A percentile compares a stretch with the other conserved stretches of the same genome.
These are phyloP conservation scores for Iris pallida DNA, from an alignment of 116 monocot genomes.

Conservation along the genomic window DNA sequence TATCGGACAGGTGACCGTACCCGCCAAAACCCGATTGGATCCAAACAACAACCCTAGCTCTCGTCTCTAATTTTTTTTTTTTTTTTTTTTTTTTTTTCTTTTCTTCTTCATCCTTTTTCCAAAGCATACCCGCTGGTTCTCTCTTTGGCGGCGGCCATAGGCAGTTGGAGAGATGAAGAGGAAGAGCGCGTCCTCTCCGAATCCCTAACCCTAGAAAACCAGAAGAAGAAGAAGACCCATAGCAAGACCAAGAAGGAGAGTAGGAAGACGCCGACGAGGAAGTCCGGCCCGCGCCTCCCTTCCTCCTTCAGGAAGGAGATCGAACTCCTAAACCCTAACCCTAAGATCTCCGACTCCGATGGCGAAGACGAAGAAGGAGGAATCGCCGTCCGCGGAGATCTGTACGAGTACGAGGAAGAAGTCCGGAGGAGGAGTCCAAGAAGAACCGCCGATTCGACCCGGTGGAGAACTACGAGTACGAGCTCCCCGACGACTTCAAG, in stretches of 20 bases:
- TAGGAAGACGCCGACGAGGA: neutral
- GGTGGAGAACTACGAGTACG: constrained; percentile 88
- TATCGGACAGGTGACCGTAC: too few species aligned
- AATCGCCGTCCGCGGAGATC: constrained; percentile 12
- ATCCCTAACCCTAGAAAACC: constrained; percentile 10
- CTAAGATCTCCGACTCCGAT: constrained; percentile 13
- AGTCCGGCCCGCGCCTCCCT: constrained; percentile 63
- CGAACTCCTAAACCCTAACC: constrained; percentile 16
- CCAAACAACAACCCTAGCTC: too few species aligned
- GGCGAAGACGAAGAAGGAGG: constrained; percentile 9
- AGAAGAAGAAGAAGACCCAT: constrained; percentile 1
- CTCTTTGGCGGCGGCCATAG: too few species aligned
- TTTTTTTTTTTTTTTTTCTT: neutral
- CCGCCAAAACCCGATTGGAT: too few species aligned
- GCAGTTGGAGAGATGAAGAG: neutral
- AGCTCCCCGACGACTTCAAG: constrained; percentile 76
- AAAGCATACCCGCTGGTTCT: neutral
- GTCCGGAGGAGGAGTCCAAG: constrained; percentile 68
- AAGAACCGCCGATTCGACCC: constrained; percentile 82
- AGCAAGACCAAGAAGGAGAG: constrained; percentile 21
- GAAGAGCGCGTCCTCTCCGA: neutral
- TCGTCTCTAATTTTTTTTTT: too few species aligned
- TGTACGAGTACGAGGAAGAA: constrained; percentile 81
- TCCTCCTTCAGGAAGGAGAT: constrained; percentile 49
- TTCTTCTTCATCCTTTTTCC: neutral